Base-by-base conservation (phyloP, 257 asterid species). In the Ilex aquifolium region DNA sequence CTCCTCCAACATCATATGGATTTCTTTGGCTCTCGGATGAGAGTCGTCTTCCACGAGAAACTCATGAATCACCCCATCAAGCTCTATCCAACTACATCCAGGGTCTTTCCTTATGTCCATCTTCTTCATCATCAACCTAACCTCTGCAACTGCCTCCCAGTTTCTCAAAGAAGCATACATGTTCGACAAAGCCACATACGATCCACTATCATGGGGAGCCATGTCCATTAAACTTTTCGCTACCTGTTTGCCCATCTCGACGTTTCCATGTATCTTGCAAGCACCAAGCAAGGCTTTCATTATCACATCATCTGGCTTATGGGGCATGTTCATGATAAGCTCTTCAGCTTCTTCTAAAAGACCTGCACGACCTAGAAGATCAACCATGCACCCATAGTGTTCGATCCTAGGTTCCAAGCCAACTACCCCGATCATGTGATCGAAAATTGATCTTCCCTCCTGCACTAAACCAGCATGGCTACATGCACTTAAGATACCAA, bases 41-140 rank as follows among this genome's bases (percentile, higher is more conserved):
- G 31, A 53, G 30, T 21, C 57, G 11, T 53, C 57, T 21, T 53
- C 57, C 57, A 53, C 57, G 0, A 53, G 57, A 61, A 85, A 85
- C 74, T 85, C 79, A 16, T 73, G 80, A 13, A 82, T 42, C n/a
- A 10, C 69, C 9, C 87, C 82, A 0, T 72, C 44, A 31, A 51
- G 27, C 69, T 83, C 88, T 21, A 82, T 69, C 87, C 87, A 85
- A 68, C 89, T 82, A 69, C 83, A 74, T n/a, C 90, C 90, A 1
- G 56, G 74, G 61, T 21, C 56, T 72, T 80, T 85, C 3, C 53
- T 73, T 16, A 80, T 81, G n/a, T 80, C 72, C 9, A 27, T 72
- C 27, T 64, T 72, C 29, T 69, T 80, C 89, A 82, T 68, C 57
- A 61, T 78, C 50, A 65, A 72, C 70, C 87, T 74, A 59, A 82